phyloP scores from a whole-genome alignment of 768 basidiomycete genomes.

The Bullera alba region DNA sequence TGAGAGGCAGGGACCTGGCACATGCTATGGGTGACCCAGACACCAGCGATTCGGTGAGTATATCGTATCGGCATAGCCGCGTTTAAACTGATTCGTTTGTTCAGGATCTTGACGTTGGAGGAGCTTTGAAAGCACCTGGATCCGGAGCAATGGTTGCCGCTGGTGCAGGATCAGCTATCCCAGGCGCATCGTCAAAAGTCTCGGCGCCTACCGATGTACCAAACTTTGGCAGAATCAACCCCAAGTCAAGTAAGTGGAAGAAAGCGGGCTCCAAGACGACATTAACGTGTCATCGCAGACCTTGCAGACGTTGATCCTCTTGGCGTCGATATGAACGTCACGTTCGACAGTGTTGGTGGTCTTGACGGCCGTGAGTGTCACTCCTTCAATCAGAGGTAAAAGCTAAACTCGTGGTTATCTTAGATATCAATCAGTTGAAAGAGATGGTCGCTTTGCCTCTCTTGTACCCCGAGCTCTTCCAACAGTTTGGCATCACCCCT shows the following conservation, averaged over 20 bases:
- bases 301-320: constrained; percentile 87
- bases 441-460: constrained; percentile 97
- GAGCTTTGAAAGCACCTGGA: constrained; percentile 38
- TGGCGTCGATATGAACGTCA: constrained; percentile 84
- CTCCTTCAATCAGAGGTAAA: background rate
- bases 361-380: constrained; percentile 73
- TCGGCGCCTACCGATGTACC: constrained; percentile 43
- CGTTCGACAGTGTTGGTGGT: constrained; percentile 94
- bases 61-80: too few species aligned
- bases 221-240: constrained; percentile 21
- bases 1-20: constrained; percentile 30
- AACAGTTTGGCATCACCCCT: constrained; percentile 85
- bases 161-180: constrained; percentile 58
- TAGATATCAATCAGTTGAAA: constrained; percentile 91
- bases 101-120: constrained; percentile 30
- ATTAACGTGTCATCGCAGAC: background rate
- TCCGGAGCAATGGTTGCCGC: constrained; percentile 49
- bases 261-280: background rate
- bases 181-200: constrained; percentile 55
- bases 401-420: background rate
- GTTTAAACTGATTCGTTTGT: too few species aligned
- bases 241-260: constrained; percentile 15
- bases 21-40: constrained; percentile 38
- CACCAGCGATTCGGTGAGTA: constrained; percentile 33
- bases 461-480: constrained; percentile 93